phyloP scores from a whole-genome alignment of 129 eudicot species.

The Oenanthe sinensis region DNA sequence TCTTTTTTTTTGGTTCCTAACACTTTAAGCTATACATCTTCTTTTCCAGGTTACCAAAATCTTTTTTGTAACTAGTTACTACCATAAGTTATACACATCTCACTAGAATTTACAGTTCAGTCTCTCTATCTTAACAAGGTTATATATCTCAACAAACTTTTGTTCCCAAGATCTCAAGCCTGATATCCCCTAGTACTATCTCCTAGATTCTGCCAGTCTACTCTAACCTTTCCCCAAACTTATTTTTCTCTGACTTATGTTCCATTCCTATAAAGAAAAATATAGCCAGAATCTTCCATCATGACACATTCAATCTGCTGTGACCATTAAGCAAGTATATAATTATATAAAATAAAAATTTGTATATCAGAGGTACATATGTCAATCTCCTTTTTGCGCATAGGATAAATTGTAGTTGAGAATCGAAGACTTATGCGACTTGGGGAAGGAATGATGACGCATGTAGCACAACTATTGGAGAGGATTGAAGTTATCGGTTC shows the following conservation, averaged over 20 bases:
- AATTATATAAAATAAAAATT: no score
- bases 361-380: neutral
- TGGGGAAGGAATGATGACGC: neutral
- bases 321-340: neutral
- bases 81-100: neutral
- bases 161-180: neutral
- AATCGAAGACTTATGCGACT: neutral
- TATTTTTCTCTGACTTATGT: neutral
- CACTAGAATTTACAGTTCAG: neutral
- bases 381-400: neutral
- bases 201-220: neutral
- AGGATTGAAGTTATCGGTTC: neutral
- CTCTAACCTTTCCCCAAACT: neutral
- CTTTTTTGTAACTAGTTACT: neutral
- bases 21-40: no score
- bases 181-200: neutral
- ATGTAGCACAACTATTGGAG: neutral
- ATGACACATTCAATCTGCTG: neutral
- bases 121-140: neutral
- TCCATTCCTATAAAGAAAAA: neutral
- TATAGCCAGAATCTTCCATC: neutral
- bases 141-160: neutral
- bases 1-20: neutral
- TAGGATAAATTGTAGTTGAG: neutral
- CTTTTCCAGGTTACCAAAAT: neutral